Conservation (phyloP, 495 filamentous ascomycete genomes). For the Filosporella fistucella region DNA sequence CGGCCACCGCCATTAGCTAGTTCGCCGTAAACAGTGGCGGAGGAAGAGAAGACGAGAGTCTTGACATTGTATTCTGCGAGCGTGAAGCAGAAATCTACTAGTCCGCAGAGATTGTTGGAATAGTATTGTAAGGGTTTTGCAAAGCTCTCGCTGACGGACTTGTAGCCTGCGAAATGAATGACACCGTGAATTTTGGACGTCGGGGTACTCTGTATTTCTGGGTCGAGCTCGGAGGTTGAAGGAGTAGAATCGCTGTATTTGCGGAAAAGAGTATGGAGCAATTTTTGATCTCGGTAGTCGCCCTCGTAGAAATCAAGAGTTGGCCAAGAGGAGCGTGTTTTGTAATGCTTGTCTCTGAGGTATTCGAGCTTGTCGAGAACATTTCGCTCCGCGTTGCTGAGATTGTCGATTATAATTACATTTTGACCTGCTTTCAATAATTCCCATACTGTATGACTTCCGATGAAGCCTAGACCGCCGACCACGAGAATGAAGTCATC, state of each 20-base stretch:
- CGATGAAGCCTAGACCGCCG: conserved; percentile 64
- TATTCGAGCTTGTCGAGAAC: conserved; percentile 49
- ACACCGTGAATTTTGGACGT: conserved; percentile 45
- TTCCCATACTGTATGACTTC: conserved; percentile 59
- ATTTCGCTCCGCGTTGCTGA: conserved; percentile 52
- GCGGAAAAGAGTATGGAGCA: conserved; percentile 23
- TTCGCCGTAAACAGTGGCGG: conserved; percentile 60
- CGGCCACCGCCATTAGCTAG: conserved; percentile 47
- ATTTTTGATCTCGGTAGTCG: conserved; percentile 49
- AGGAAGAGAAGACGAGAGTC: conserved; percentile 60
- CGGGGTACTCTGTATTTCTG: neutral
- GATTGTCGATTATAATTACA: conserved; percentile 60
- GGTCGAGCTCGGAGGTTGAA: neutral
- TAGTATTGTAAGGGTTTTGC: conserved; percentile 55
- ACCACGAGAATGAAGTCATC: conserved; percentile 48
- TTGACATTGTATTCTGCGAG: conserved; percentile 56
- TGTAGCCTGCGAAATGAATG: conserved; percentile 62
- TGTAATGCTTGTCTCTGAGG: conserved; percentile 45
- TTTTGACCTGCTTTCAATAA: conserved; percentile 57
- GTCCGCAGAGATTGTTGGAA: conserved; percentile 59
- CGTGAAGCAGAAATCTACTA: conserved; percentile 51
- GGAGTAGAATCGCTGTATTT: neutral
- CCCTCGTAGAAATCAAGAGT: conserved; percentile 51
- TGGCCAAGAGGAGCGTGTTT: conserved; percentile 25
- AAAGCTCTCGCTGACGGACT: conserved; percentile 37